These are phyloP conservation scores for Triadica sebifera DNA, from an alignment of 345 rosid genomes.

Conservation along the genomic window DNA sequence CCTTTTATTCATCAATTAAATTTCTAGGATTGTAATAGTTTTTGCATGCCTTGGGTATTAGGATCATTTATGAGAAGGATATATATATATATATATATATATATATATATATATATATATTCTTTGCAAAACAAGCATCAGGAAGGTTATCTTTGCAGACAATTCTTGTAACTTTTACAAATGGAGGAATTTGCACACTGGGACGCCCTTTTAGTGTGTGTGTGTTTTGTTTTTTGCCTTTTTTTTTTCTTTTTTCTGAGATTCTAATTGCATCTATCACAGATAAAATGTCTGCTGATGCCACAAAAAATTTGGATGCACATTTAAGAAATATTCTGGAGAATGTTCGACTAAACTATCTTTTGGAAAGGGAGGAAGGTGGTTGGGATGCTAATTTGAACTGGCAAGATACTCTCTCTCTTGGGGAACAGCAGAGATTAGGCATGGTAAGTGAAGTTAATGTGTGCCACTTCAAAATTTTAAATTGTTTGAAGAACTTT, in stretches of 20 bases:
- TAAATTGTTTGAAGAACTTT: background rate
- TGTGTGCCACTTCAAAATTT: background rate
- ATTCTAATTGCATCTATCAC: slow-evolving; percentile 20
- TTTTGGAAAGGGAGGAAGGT: slow-evolving; percentile 76
- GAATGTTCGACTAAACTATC: slow-evolving; percentile 78
- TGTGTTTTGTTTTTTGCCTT: background rate
- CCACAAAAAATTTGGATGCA: slow-evolving; percentile 46
- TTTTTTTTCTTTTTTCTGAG: too few species aligned
- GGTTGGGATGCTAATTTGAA: slow-evolving; percentile 80
- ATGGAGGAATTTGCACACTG: too few species aligned
- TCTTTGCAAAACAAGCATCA: too few species aligned
- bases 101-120: too few species aligned
- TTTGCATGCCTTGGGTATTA: too few species aligned
- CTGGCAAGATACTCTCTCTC: slow-evolving; percentile 95
- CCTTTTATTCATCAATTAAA: too few species aligned
- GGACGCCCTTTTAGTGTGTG: too few species aligned
- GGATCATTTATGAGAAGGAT: too few species aligned
- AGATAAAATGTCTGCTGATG: slow-evolving; percentile 44
- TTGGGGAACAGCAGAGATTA: slow-evolving; percentile 97
- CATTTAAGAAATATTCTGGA: slow-evolving; percentile 68
- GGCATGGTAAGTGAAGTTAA: slow-evolving; percentile 69
- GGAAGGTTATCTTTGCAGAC: too few species aligned
- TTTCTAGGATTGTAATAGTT: too few species aligned
- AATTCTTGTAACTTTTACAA: too few species aligned
- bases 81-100: too few species aligned